A percentile compares a stretch with the other conserved stretches of the same genome.
Evolutionary conservation across 2,329 filamentous ascomycete genomes (phyloP).

Genomic region (Magnaporthales sp.): DNA sequence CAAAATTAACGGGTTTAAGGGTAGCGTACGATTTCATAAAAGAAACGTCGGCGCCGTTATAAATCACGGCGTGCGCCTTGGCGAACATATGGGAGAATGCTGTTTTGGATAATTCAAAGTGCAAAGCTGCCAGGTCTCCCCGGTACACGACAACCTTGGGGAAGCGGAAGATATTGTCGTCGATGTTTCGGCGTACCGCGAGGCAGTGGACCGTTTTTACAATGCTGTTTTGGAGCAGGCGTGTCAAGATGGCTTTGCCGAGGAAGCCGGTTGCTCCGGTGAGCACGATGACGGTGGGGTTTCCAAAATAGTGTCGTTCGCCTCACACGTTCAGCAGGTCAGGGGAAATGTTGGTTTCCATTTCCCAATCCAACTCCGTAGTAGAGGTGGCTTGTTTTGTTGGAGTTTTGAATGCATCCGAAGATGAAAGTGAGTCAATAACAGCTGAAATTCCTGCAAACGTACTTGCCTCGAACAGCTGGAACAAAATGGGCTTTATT

Average conservation of each 20-base stretch:
- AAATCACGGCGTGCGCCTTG: constrained; percentile 26
- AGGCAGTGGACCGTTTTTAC: constrained; percentile 33
- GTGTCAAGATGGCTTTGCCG: constrained; percentile 25
- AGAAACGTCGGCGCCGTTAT: constrained; percentile 28
- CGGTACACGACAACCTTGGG: constrained; percentile 12
- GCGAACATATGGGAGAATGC: neutral
- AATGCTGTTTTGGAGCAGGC: constrained; percentile 21
- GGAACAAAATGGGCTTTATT: constrained; percentile 20
- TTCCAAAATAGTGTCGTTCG: neutral
- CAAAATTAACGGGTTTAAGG: constrained; percentile 20
- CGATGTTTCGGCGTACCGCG: constrained; percentile 20
- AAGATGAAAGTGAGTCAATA: constrained; percentile 12
- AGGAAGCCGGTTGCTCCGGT: constrained; percentile 34
- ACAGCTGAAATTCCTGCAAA: constrained; percentile 28
- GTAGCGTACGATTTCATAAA: constrained; percentile 22
- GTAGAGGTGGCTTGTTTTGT: neutral
- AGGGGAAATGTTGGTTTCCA: constrained; percentile 11
- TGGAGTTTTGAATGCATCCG: neutral
- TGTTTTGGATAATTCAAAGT: neutral
- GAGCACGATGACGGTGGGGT: constrained; percentile 18
- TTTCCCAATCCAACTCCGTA: constrained; percentile 16
- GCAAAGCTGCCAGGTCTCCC: constrained; percentile 17
- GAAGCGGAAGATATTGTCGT: neutral
- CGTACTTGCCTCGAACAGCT: constrained; percentile 28
- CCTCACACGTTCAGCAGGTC: constrained; percentile 5